Percentiles rank a stretch among this genome's conserved stretches.
phyloP scores from a whole-genome alignment of 306 rosid species.

The Mimosa bimucronata region DNA sequence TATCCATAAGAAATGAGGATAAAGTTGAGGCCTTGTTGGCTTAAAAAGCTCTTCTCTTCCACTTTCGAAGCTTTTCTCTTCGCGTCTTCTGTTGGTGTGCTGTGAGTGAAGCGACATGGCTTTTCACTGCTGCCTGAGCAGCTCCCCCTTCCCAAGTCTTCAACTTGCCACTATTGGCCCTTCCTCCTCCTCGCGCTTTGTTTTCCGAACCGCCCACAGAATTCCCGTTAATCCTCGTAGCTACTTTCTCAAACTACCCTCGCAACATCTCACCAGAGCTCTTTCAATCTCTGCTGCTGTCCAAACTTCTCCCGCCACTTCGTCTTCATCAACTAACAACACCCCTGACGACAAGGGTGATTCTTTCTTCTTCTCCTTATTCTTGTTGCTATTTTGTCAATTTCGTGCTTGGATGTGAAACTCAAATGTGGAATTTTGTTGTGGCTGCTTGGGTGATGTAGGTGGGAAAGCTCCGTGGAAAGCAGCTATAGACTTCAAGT shows the following conservation, averaged over 20 bases:
- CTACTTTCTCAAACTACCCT: conserved; percentile 42
- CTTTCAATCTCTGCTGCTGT: conserved; percentile 54
- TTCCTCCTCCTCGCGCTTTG: conserved; percentile 44
- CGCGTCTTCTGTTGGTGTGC: background rate
- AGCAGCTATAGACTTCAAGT: conserved; percentile 90
- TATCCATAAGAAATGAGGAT: conserved; percentile 26
- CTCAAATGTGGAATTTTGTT: background rate
- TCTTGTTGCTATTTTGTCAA: background rate
- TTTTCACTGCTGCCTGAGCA: conserved; percentile 52
- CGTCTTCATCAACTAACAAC: conserved; percentile 23
- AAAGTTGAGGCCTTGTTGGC: background rate
- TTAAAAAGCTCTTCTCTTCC: background rate
- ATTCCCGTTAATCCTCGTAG: conserved; percentile 22
- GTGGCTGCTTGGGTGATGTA: conserved; percentile 33
- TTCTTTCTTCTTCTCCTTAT: background rate
- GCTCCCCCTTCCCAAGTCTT: conserved; percentile 50
- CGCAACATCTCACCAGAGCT: conserved; percentile 43
- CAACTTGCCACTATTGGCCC: conserved; percentile 51
- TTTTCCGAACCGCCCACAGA: conserved; percentile 40
- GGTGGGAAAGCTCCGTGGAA: conserved; percentile 80
- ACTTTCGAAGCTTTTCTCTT: background rate
- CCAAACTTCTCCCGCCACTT: conserved; percentile 43
- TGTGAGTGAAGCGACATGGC: conserved; percentile 43
- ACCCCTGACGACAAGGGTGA: conserved; percentile 56
- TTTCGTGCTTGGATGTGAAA: conserved; percentile 1